Base-by-base conservation (phyloP, 208 protist species). In the Trypanosoma cruzi region DNA sequence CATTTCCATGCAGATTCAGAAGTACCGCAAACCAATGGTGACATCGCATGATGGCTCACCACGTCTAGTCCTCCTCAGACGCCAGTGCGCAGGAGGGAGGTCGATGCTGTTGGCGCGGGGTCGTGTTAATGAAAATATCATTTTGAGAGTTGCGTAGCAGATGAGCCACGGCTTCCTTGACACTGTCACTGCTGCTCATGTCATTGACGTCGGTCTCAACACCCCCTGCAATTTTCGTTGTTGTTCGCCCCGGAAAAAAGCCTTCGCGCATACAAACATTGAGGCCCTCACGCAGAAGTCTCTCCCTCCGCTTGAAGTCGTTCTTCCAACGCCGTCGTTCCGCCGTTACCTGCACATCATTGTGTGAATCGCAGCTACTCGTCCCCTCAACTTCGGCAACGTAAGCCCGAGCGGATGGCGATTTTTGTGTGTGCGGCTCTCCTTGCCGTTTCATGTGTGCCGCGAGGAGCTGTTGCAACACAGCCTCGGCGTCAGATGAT, bases 181-280 rank as follows among this genome's bases (percentile, higher is more conserved):
- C 57, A 56, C 57, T 71, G 0, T 42, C 61, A 24, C 57, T 73
- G 68, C 67, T 52, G 40, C 68, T 73, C 4, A 58, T 65, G 37
- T 64, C 49, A 53, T 73, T 73, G 34, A 58, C 68, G n/a, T 66
- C 59, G 4, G 58, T 71, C 28, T 71, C 66, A 46, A 64, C 54
- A 56, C 44, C 34, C 49, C 22, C 7, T 36, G 37, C 24, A 4
- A 4, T 31, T 49, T 20, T 59, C 28, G 58, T 57, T 44, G 48
- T 48, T 71, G 46, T 34, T 48, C 20, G 26, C 13, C 28, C 28
- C 31, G 42, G 46, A 10, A 6, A 40, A 57, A 14, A 44, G 14
- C 34, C 44, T 29, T 26, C 40, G 54, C n/a, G 5, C 28, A 75
- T 29, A 22, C 70, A 75, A 32, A 46, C 55, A 40, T 75, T 48